Percentiles rank a stretch among this genome's conserved stretches.
These are phyloP conservation scores for Mariannaea elegans DNA, from an alignment of 2,329 filamentous ascomycete genomes.

Conservation along the genomic window DNA sequence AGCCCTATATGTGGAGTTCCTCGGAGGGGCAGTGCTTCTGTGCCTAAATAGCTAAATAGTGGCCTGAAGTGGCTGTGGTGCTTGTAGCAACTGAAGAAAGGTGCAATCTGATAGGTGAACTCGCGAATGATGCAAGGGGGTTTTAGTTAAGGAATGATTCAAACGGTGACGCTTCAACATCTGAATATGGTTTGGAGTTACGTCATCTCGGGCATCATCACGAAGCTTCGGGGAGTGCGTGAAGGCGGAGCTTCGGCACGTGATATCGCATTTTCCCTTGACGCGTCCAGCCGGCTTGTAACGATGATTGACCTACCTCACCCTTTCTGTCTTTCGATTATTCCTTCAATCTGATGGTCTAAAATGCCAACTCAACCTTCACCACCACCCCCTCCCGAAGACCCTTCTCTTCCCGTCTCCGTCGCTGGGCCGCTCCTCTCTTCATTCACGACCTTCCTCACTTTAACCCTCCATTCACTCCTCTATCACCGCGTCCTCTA, in stretches of 20 bases:
- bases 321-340: background rate
- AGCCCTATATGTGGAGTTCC: slow-evolving; percentile 43
- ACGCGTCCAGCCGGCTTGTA: slow-evolving; percentile 27
- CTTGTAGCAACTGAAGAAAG: background rate
- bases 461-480: slow-evolving; percentile 84
- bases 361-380: slow-evolving; percentile 1
- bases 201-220: slow-evolving; percentile 9
- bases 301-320: slow-evolving; percentile 2
- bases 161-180: too few relatives aligned
- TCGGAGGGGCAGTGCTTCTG: slow-evolving; percentile 26
- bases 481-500: slow-evolving; percentile 86
- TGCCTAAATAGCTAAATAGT: background rate
- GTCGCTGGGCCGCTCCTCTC: slow-evolving; percentile 62
- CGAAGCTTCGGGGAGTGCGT: background rate
- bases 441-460: slow-evolving; percentile 82
- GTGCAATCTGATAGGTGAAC: background rate
- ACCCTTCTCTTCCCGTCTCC: slow-evolving; percentile 43
- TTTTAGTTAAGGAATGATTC: background rate
- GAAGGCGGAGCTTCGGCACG: slow-evolving; percentile 23
- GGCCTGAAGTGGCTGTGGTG: background rate
- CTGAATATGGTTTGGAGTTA: background rate
- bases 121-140: background rate
- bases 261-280: slow-evolving; percentile 38
- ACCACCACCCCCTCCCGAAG: slow-evolving; percentile 4
- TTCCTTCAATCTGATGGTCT: background rate